Conservation (phyloP, 306 rosid species). For the Senna siamea region DNA sequence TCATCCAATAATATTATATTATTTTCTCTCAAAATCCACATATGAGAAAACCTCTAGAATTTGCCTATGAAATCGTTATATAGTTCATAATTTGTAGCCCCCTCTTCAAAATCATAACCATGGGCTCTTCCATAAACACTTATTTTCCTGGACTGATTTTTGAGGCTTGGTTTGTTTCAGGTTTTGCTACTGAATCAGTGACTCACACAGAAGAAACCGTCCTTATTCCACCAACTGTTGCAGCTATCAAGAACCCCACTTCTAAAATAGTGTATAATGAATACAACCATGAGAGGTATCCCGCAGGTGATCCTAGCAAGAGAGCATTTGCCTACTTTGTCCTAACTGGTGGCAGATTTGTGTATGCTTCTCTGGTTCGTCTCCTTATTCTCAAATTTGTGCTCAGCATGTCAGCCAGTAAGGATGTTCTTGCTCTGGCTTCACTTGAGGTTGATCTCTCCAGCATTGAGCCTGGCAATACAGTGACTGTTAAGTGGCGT, state of each 20-base stretch:
- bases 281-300: constrained; percentile 73
- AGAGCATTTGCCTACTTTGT: constrained; percentile 92
- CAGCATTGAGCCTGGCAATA: constrained; percentile 76
- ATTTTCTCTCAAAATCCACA: too few relatives aligned
- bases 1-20: too few relatives aligned
- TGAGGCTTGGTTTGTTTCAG: constrained; percentile 41
- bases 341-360: constrained; percentile 82
- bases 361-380: constrained; percentile 76
- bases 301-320: constrained; percentile 92
- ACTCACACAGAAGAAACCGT: constrained; percentile 51
- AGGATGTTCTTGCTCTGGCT: constrained; percentile 93
- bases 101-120: too few relatives aligned
- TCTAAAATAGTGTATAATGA: constrained; percentile 77
- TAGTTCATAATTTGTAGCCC: neutral
- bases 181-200: constrained; percentile 62
- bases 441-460: constrained; percentile 87
- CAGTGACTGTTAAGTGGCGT: constrained; percentile 91
- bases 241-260: constrained; percentile 72
- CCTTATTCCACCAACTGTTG: constrained; percentile 63
- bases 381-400: constrained; percentile 84
- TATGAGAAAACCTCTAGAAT: constrained; percentile 1
- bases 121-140: too few relatives aligned
- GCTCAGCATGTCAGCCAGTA: constrained; percentile 88
- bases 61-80: constrained; percentile 7
- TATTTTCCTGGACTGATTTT: too few relatives aligned